Evolutionary conservation across 805 yeast species (phyloP), one percentile per base, ranked within the genome.

Genomic region (Maudiozyma serrabonitensis): DNA sequence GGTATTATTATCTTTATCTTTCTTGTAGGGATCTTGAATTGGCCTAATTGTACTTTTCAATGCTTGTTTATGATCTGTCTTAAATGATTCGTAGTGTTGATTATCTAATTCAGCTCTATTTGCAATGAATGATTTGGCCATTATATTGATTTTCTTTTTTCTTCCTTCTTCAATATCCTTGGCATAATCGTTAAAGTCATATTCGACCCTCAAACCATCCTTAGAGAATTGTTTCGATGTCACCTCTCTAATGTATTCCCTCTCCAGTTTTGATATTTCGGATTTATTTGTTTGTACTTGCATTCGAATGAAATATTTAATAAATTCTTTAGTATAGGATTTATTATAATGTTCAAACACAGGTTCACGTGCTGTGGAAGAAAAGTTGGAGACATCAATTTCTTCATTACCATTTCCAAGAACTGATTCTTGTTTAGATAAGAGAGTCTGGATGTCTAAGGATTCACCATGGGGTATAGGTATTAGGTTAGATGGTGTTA

Each of bases 391-490:
- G 5, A 63, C 49, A 18, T 59, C 54, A n/a, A 64, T 48, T 4
- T 50, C 45, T 4, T 52, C 52, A 18, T 57, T 52, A 2, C 57
- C 56, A 23, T 48, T 45, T 4, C 47, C 54, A 18, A 69, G 46
- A 1, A 35, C 12, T 21, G 64, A 51, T 19, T 65, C 73, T 0
- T 65, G 61, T 25, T 66, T 73, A 6, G 67, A 68, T 46, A 86
- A 61, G 26, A 90, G 63, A 41, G 70, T 56, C 31, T 54, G 57
- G 23, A 93, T 88, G 54, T 80, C 80, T 15, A 86, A 59, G 0
- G 87, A 78, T 61, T 84, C 89, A 11, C 99, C 99, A 6, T 82
- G 84, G 1, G 84, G 77, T 16, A 90, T 81, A 0, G 91, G 69
- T 0, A 56, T 52, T 0, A 82, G 80, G 57, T 89, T 83, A 0